These are phyloP conservation scores for Coemansia sp. DNA, from an alignment of 192 early-diverging fungal genomes.

Conservation along the genomic window DNA sequence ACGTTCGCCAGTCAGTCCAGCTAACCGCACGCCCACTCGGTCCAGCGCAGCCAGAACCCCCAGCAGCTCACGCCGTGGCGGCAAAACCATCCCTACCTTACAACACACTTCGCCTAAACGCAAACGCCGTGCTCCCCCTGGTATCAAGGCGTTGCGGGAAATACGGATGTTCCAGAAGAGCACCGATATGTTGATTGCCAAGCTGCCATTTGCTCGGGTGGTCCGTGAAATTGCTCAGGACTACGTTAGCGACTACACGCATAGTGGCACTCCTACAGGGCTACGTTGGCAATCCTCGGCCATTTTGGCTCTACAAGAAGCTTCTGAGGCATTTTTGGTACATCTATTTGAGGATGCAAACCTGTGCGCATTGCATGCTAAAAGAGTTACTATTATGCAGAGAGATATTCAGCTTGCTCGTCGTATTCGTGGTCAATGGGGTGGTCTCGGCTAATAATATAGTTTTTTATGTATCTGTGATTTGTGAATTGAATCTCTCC, in stretches of 20 bases:
- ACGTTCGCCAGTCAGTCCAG: conserved; percentile 6
- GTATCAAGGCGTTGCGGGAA: conserved; percentile 78
- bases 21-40: conserved; percentile 12
- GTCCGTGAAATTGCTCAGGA: conserved; percentile 69
- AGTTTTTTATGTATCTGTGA: conserved; percentile 5
- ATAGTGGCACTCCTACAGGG: conserved; percentile 37
- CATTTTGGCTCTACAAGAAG: conserved; percentile 77
- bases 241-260: conserved; percentile 41
- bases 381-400: conserved; percentile 90
- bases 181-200: conserved; percentile 74
- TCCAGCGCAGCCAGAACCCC: neutral
- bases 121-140: conserved; percentile 45
- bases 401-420: conserved; percentile 88
- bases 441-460: conserved; percentile 58
- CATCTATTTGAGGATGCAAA: conserved; percentile 91
- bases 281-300: conserved; percentile 74
- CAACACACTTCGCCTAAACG: conserved; percentile 13
- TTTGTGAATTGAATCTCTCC: conserved; percentile 31
- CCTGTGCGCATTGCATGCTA: conserved; percentile 91
- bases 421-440: conserved; percentile 58
- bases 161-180: conserved; percentile 82
- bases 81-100: conserved; percentile 23
- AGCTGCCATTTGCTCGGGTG: conserved; percentile 84
- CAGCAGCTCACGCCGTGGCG: conserved; percentile 2
- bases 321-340: conserved; percentile 76